These are phyloP conservation scores for Porogramme epimiltina DNA, from an alignment of 1,284 basidiomycete genomes.

Conservation along the genomic window DNA sequence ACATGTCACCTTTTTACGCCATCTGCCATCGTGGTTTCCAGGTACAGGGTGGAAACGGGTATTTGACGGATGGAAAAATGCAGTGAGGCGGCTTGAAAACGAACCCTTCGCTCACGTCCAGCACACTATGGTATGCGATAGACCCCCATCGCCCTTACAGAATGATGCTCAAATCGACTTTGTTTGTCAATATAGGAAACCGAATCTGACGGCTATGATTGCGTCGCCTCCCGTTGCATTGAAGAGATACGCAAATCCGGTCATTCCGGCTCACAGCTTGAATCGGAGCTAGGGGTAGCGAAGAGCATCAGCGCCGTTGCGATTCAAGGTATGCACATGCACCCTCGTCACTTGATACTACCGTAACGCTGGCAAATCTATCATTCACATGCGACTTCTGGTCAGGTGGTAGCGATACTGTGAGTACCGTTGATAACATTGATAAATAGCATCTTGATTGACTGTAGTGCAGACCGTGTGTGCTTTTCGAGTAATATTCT, in stretches of 20 bases:
- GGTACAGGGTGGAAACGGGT: slow-evolving; percentile 1
- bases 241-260: too few species aligned
- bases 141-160: too few species aligned
- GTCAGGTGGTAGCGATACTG: slow-evolving; percentile 16
- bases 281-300: neutral
- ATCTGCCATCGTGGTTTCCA: slow-evolving; percentile 3
- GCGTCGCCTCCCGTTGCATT: too few species aligned
- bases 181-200: too few species aligned
- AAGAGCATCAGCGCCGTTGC: slow-evolving; percentile 3
- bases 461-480: slow-evolving; percentile 20
- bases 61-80: slow-evolving; percentile 26
- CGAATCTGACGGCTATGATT: too few species aligned
- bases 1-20: neutral
- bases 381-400: too few species aligned
- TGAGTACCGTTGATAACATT: neutral
- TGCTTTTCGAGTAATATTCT: slow-evolving; percentile 29
- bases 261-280: too few species aligned
- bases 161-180: too few species aligned
- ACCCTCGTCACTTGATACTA: too few species aligned
- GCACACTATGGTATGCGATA: neutral
- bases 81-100: slow-evolving; percentile 8
- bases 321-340: slow-evolving; percentile 11
- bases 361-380: too few species aligned
- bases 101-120: slow-evolving; percentile 3
- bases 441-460: neutral